Base-by-base conservation (phyloP, 768 basidiomycete genomes). In the Podaxis carcinomalis region DNA sequence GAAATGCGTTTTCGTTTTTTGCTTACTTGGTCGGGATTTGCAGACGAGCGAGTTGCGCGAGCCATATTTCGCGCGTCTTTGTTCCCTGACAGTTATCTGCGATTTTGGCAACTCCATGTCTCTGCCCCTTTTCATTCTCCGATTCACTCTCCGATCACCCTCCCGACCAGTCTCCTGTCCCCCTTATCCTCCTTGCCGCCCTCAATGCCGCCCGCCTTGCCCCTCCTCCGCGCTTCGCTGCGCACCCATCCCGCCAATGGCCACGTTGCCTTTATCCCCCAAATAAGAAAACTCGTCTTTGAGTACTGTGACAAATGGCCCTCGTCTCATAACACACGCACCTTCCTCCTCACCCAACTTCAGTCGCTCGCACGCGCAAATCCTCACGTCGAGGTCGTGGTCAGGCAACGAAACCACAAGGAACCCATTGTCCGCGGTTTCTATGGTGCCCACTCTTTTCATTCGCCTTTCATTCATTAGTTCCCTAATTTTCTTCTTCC, bases 251-350 rank as follows among this genome's bases (percentile, higher is more conserved):
- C 88, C 25, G 82, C 87, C 60, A 93, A 94, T 71, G 92, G 92
- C 1, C 89, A 90, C 69, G 70, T 74, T 46, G 77, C 84, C 1
- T 95, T 89, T 73, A 73, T 92, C 2, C 90, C 93, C 1, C 86
- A 86, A 63, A 79, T 90, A n/a, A 79, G 91, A 59, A 95, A 93
- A 69, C 78, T 96, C 62, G 92, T 96, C 64, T 84, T 96, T 70
- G 91, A 94, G 74, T 95, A 83, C 73, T 93, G 93, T 74, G 87
- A 95, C 68, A 83, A 83, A 57, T 90, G 88, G 83, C 84, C 89
- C 1, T 87, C 91, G 3, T 93, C 91, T 0, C 74, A 80, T 49
- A 85, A 86, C 68, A 79, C 90, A 5, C 87, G 93, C 67, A 81
- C 78, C 27, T 95, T 83, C 71, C 74, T 96, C 68, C 72, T 77